Evolutionary conservation across 108 stramenopile species (phyloP), one percentile per base, ranked within the genome.

Genomic region (Stephanodiscus triporus): DNA sequence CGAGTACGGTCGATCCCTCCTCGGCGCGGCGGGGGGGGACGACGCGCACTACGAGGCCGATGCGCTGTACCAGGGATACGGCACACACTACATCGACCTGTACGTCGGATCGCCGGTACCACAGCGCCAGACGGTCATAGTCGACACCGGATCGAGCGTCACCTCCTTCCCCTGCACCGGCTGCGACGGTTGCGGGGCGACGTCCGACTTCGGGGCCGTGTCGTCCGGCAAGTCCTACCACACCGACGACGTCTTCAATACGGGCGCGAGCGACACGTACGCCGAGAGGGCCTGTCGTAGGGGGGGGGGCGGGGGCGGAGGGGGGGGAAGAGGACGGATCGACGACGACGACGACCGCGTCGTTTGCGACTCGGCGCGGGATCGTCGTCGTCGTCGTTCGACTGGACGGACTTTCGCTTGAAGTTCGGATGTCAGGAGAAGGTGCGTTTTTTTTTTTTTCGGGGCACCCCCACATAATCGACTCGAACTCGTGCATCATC

Each of bases 351-450:
- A 11, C 27, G 30, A 29, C n/a, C n/a, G n/a, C n/a, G n/a, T n/a
- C n/a, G n/a, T n/a, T n/a, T n/a, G n/a, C n/a, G n/a, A n/a, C n/a
- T n/a, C 23, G 54, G 23, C 26, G 54, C 5, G 9, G 38, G 11
- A 9, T 49, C 7, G 6, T 27, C 37, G 36, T 45, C 43, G 14
- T 24, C n/a, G 32, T 22, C 26, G 6, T 78, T 72, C 55, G 78
- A 79, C 43, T 74, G 68, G 72, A 57, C 59, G 58, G 78, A 81
- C 50, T 87, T 97, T 75, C 71, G 85, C 19, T 80, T 97, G 59
- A 73, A 73, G 57, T 97, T 98, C 85, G 98, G 96, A 3, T 98
- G 98, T 84, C 97, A 97, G 74, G 86, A 81, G 24, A 71, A 55
- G 58, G 87, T 90, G 34, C 54, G 68, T 37, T 19, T 29, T 42